Base-by-base conservation (phyloP, 371 early-diverging fungal species). In the Caulochytrium protostelioides region DNA sequence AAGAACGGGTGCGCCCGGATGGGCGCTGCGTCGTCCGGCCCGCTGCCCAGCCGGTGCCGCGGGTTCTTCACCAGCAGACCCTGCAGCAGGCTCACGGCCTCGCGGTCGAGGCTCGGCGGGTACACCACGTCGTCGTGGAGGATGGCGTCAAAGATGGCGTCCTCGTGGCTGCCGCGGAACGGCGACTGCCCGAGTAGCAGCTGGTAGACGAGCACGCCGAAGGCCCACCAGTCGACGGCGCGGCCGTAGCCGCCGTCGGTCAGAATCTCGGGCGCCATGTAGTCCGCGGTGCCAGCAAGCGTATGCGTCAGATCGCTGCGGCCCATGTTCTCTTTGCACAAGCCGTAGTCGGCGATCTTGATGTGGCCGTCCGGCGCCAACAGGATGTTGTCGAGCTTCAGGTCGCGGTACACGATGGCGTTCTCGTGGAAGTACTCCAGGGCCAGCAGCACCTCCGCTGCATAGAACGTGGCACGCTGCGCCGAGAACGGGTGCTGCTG, bases 251-350 rank as follows among this genome's bases (percentile, higher is more conserved):
- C 72, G 52, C 83, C 76, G 42, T 87, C 90, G 26, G 69, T 53
- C 13, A 97, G 59, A 25, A 97, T 86, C 50, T 99, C 98, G 12
- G 98, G 98, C 2, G 99, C 97, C 86, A 99, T 91, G 50, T 89
- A 99, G 57, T 98, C 98, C 10, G 98, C 97, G 13, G 99, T 99
- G 24, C 99, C 99, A 55, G 94, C 94, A 54, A 97, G 86, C 0
- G 94, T 92, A 47, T 71, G 62, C 22, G 97, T 95, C 7, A 72
- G 73, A 28, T 79, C 59, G 13, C 83, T 79, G 38, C 72, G 70
- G 34, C 69, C 57, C 80, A 97, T 89, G 43, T 77, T 72, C 46
- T 84, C 80, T 65, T 97, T 86, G 69, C 95, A 94, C 35, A 97
- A 65, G 19, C 99, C 99, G 61, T 91, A 98, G 55, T 99, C 99